These are phyloP conservation scores for Colletotrichum sp. DNA, from an alignment of 2,329 filamentous ascomycete species.

Conservation along the genomic window DNA sequence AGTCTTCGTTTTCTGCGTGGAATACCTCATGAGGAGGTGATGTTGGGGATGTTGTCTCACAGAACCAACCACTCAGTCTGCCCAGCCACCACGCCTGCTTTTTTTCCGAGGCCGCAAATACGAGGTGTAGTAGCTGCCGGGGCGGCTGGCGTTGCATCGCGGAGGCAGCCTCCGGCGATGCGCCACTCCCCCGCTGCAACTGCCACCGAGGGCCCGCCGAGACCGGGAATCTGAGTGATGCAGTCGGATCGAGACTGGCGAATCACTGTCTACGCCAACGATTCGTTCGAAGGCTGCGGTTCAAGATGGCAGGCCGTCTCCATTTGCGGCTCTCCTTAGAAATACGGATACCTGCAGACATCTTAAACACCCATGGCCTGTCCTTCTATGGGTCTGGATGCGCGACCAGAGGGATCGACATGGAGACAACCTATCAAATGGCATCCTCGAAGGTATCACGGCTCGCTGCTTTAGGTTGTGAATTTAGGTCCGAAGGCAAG, in stretches of 20 bases:
- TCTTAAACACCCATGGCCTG: background rate
- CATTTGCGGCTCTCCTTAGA: background rate
- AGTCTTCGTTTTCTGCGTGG: background rate
- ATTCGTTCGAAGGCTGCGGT: background rate
- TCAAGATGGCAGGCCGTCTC: background rate
- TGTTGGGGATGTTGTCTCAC: background rate
- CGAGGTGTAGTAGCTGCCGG: conserved; percentile 7
- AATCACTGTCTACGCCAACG: background rate
- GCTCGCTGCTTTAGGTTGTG: background rate
- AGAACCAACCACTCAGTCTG: background rate
- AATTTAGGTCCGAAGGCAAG: background rate
- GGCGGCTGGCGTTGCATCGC: conserved; percentile 14
- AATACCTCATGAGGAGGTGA: background rate
- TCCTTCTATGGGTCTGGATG: background rate
- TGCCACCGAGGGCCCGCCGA: background rate
- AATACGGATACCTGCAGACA: background rate
- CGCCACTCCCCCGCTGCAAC: background rate
- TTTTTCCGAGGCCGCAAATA: background rate
- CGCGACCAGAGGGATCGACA: background rate
- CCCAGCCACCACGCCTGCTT: background rate
- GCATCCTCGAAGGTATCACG: background rate
- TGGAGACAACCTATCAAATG: background rate
- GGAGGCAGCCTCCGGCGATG: background rate
- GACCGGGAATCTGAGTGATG: background rate
- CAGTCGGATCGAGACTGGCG: background rate